Base-by-base conservation (phyloP, 2,329 filamentous ascomycete genomes). In the Stylonectria norvegica region DNA sequence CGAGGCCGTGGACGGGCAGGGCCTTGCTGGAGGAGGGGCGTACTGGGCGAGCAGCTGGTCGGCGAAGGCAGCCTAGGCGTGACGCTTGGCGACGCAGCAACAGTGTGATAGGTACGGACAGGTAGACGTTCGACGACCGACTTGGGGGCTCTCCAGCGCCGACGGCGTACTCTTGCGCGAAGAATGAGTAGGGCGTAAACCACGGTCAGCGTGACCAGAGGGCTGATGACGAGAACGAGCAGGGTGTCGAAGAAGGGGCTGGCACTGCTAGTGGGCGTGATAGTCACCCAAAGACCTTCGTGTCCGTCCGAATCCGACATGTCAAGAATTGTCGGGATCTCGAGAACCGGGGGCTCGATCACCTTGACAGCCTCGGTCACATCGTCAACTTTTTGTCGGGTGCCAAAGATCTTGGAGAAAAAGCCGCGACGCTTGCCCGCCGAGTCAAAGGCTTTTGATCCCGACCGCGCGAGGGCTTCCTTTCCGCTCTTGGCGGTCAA, bases 111-210 rank as follows among this genome's bases (percentile, higher is more conserved):
- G 0, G 90, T 97, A 43, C 91, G 83, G 11, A 98, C 89, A 2
- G 93, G 93, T n/a, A 98, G 76, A 43, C 86, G 83, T 53, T 96
- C 90, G 14, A 98, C 90, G 1, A 98, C 83, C 1, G 89, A 95
- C 65, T 98, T 98, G 5, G 93, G 93, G n/a, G 93, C 93, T 56
- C 93, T 81, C 91, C 93, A 98, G 53, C 91, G 79, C 48, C 91
- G 79, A 44, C 91, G 79, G 36, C 91, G 83, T 53, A 96, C 94
- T 44, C 90, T 85, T 33, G 90, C 90, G 39, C 93, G 84, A 25
- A 97, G 72, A 28, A 97, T 78, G 5, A 97, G 75, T 9, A 97
- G 75, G 10, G 88, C 85, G 59, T 97, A 97, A 2, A 98, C 91
- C 5, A 96, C 83, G 4, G 89, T 94, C 56, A 98, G 68, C 1